Conservation (phyloP, 192 early-diverging fungal genomes). For the Gigaspora rosea region DNA sequence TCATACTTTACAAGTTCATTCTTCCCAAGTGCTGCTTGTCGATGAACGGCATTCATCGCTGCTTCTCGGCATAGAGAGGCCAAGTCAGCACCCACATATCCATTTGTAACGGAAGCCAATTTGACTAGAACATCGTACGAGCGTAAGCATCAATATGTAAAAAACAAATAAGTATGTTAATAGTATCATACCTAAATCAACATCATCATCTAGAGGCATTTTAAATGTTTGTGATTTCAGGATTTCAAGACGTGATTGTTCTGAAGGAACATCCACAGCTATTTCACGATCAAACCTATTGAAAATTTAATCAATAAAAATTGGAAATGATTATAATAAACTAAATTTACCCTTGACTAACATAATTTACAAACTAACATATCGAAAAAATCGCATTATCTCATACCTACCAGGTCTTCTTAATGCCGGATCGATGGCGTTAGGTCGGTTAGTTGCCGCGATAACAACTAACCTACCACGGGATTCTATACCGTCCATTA, state of each 20-base stretch:
- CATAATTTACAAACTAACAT: neutral
- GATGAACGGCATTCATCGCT: slow-evolving; percentile 55
- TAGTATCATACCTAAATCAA: slow-evolving; percentile 49
- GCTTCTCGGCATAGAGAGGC: slow-evolving; percentile 83
- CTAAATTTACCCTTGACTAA: neutral
- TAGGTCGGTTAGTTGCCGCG: slow-evolving; percentile 89
- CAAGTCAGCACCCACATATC: slow-evolving; percentile 95
- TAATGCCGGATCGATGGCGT: slow-evolving; percentile 81
- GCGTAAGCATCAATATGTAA: too few relatives aligned
- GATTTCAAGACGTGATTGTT: slow-evolving; percentile 60
- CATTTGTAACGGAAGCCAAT: slow-evolving; percentile 73
- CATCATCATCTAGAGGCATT: slow-evolving; percentile 54
- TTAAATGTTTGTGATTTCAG: slow-evolving; percentile 56
- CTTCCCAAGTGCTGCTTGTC: slow-evolving; percentile 5
- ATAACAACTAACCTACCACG: slow-evolving; percentile 70
- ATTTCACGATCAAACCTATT: slow-evolving; percentile 84
- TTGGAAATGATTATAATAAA: neutral
- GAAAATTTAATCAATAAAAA: neutral
- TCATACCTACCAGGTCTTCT: slow-evolving; percentile 76
- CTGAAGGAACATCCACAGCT: slow-evolving; percentile 74
- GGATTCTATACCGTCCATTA: slow-evolving; percentile 84
- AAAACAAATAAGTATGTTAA: neutral
- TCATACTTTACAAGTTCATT: neutral
- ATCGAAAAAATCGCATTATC: neutral
- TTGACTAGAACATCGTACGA: too few relatives aligned